Conservation (phyloP, 495 filamentous ascomycete species). For the Annulohypoxylon moriforme region DNA sequence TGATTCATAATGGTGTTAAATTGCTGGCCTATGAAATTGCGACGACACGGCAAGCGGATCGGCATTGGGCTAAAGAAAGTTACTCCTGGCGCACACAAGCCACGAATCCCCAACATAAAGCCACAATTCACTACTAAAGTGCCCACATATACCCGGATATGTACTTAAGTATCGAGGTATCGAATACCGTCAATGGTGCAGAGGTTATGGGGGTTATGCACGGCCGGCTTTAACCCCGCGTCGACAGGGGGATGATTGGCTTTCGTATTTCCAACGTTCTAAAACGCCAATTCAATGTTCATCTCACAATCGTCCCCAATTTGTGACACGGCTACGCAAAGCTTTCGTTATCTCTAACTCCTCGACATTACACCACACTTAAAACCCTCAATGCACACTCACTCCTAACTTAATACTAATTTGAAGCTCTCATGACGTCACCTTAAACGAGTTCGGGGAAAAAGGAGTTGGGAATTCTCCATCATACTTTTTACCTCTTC, state of each 20-base stretch:
- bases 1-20: not conserved
- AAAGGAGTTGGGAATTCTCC: conserved; percentile 16
- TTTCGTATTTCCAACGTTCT: conserved; percentile 16
- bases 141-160: not conserved
- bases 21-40: conserved; percentile 14
- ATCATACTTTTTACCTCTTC: not conserved
- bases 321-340: conserved; percentile 12
- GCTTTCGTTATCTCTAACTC: conserved; percentile 2
- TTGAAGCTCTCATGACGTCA: conserved; percentile 21
- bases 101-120: not conserved
- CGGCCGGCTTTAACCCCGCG: conserved; percentile 35
- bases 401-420: not conserved
- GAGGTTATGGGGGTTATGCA: not conserved
- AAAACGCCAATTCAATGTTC: conserved; percentile 16
- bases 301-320: conserved; percentile 25
- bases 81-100: conserved; percentile 31
- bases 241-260: conserved; percentile 9
- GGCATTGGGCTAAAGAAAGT: conserved; percentile 43
- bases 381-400: conserved; percentile 10
- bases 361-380: not conserved
- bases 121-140: not conserved
- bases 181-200: not conserved
- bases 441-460: conserved; percentile 13
- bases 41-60: conserved; percentile 43
- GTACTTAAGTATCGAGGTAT: conserved; percentile 8